Evolutionary conservation across 768 basidiomycete species (phyloP), one percentile per base, ranked within the genome.

Genomic region (Phallus indusiatus): DNA sequence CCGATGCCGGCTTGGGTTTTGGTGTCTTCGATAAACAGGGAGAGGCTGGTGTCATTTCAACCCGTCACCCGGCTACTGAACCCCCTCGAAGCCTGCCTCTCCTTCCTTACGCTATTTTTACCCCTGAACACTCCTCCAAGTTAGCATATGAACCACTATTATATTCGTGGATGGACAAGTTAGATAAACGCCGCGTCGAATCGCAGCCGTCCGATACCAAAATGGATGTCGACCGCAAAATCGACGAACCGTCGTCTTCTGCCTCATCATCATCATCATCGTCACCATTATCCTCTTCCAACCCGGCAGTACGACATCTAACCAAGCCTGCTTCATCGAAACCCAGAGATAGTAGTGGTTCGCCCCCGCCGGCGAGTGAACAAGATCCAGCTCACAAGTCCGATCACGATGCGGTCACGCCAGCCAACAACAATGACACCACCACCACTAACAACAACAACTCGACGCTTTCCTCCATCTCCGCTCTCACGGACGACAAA

Each of bases 1-100:
- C 88, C 46, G 85, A 86, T 64, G 86, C 86, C 52, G 90, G 89
- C 60, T 90, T 91, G 68, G 89, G 88, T 61, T 91, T 91, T 71
- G 89, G 90, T 66, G 90, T 93, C 64, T 92, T 93, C 73, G 90
- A 91, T 76, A 76, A 86, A 87, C 71, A 74, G 71, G 60, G 28
- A 12, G 60, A 22, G 18, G 36, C 22, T 34, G 62, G 48, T 16
- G 47, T 21, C n/a, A 60, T 47, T 24, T 24, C 46, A n/a, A 51
- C 49, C 10, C 47, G 34, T 33, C 47, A 75, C 83, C 59, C 75
- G 83, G 52, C 75, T 82, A 61, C 69, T 84, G 65, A 81, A 84
- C 12, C 42, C n/a, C 42, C 42, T 42, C 42, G 42, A 12, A 48
- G 21, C 20, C 22, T 56, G 24, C 47, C 57, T 18, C 54, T 61